phyloP scores from a whole-genome alignment of 148 eudicot genomes.

The Limonium bicolor region DNA sequence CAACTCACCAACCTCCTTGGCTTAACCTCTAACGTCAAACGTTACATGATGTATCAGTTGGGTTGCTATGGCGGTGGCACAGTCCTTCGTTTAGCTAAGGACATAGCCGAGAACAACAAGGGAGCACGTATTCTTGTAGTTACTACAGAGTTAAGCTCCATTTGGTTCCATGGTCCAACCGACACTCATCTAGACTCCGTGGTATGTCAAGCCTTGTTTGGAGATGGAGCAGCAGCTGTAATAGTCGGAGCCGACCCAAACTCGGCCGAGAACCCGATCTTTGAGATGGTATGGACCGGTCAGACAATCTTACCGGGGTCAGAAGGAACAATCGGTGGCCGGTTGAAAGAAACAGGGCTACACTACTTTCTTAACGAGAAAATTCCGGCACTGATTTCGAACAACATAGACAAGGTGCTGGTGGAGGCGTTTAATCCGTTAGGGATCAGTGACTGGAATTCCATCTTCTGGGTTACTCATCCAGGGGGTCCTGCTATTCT shows the following conservation, averaged over 20 bases:
- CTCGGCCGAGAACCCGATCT: neutral
- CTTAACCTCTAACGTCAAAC: neutral
- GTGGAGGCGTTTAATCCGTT: neutral
- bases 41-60: conserved; percentile 4
- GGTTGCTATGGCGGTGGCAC: conserved; percentile 4
- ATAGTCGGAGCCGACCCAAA: neutral
- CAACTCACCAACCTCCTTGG: conserved; percentile 5
- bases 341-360: neutral
- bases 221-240: neutral
- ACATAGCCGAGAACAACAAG: conserved; percentile 1
- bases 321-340: neutral
- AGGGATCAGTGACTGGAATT: neutral
- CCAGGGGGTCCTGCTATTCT: conserved; percentile 3
- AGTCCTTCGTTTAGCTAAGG: conserved; percentile 1
- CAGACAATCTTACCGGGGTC: conserved; percentile 1
- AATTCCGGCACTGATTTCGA: neutral
- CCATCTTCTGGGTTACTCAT: conserved; percentile 1
- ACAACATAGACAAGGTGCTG: neutral
- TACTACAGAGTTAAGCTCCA: neutral
- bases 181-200: conserved; percentile 1
- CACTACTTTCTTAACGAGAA: neutral
- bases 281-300: conserved; percentile 1
- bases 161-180: neutral
- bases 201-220: conserved; percentile 3
- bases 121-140: conserved; percentile 1